A percentile compares a stretch with the other conserved stretches of the same genome.
Evolutionary conservation across 345 rosid species (phyloP).

Genomic region (Camelina neglecta): DNA sequence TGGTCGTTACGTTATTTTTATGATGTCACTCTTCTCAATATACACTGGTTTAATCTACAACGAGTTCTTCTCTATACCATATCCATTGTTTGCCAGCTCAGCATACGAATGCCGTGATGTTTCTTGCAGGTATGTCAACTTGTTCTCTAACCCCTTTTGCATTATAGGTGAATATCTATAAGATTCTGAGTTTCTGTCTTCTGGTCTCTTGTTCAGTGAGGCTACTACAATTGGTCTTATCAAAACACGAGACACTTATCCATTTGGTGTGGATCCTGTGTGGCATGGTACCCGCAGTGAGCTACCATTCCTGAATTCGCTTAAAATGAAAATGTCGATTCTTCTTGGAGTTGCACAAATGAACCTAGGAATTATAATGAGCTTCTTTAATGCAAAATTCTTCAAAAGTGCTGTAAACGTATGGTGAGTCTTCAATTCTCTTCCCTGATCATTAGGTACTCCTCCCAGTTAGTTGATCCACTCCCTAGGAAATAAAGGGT

Average conservation of each 20-base stretch:
- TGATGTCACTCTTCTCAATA: slow-evolving; percentile 96
- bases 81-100: slow-evolving; percentile 77
- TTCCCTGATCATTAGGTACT: slow-evolving; percentile 2
- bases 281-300: slow-evolving; percentile 96
- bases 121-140: slow-evolving; percentile 71
- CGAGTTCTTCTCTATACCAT: slow-evolving; percentile 97
- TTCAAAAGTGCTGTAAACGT: slow-evolving; percentile 63
- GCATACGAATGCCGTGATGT: slow-evolving; percentile 97
- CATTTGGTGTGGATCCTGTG: slow-evolving; percentile 94
- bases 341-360: slow-evolving; percentile 95
- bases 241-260: slow-evolving; percentile 77
- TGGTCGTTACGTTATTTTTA: slow-evolving; percentile 90
- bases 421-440: slow-evolving; percentile 55
- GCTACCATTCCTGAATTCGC: slow-evolving; percentile 89
- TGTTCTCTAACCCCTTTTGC: slow-evolving; percentile 14
- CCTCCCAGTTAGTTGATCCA: slow-evolving; percentile 1
- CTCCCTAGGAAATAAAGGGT: slow-evolving; percentile 22
- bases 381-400: slow-evolving; percentile 87
- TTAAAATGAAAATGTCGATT: slow-evolving; percentile 99
- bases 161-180: background rate
- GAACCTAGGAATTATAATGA: slow-evolving; percentile 95
- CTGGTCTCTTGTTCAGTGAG: slow-evolving; percentile 56
- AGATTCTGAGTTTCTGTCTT: slow-evolving; percentile 11
- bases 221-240: slow-evolving; percentile 84
- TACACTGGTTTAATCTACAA: slow-evolving; percentile 94